Conservation (phyloP, 2,329 filamentous ascomycete genomes). For the Remersonia thermophila region DNA sequence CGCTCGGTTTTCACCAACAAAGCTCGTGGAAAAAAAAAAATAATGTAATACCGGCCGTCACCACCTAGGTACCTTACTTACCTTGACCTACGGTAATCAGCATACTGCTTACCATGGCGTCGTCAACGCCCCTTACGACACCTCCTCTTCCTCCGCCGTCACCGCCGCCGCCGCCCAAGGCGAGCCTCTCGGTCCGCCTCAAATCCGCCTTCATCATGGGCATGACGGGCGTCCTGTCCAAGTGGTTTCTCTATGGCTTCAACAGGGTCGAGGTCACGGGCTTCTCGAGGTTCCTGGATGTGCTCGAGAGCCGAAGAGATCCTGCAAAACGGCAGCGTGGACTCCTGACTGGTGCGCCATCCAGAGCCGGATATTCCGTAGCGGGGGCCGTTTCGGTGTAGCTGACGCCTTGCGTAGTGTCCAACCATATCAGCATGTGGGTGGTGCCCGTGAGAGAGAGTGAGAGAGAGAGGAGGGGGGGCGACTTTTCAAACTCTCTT, state of each 20-base stretch:
- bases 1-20: too few species aligned
- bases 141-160: slow-evolving; percentile 6
- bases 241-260: slow-evolving; percentile 61
- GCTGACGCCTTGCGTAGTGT: slow-evolving; percentile 42
- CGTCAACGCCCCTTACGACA: not conserved
- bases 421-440: slow-evolving; percentile 78
- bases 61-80: too few species aligned
- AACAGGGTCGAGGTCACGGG: slow-evolving; percentile 68
- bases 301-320: slow-evolving; percentile 63
- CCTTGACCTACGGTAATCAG: too few species aligned
- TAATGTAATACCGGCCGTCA: too few species aligned
- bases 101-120: not conserved
- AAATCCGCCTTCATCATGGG: slow-evolving; percentile 66
- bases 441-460: slow-evolving; percentile 5
- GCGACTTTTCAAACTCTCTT: too few species aligned
- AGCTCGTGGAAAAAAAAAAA: too few species aligned
- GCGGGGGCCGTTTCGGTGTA: not conserved
- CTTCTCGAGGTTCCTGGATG: slow-evolving; percentile 58
- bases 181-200: slow-evolving; percentile 57
- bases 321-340: slow-evolving; percentile 56
- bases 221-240: slow-evolving; percentile 55
- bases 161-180: slow-evolving; percentile 27
- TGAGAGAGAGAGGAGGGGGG: too few species aligned
- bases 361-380: not conserved
- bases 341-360: slow-evolving; percentile 65